A percentile compares a stretch with the other conserved stretches of the same genome.
Evolutionary conservation across 345 rosid genomes (phyloP).

Genomic region (Rubroshorea leprosula): DNA sequence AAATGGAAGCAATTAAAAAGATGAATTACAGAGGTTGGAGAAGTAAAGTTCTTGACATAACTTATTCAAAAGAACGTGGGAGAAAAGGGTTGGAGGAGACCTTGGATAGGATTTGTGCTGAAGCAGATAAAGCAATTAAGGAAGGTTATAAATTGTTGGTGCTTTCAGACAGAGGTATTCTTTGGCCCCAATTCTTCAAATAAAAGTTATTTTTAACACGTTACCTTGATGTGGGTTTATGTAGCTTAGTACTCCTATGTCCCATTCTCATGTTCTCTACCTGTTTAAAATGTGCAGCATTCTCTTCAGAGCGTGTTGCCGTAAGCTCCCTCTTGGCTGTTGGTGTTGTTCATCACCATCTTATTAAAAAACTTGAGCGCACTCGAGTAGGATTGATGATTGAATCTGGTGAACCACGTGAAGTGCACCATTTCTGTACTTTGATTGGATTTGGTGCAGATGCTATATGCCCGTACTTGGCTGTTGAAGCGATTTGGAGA

Average conservation of each 20-base stretch:
- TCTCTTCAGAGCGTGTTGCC: conserved; percentile 74
- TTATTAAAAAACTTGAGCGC: conserved; percentile 83
- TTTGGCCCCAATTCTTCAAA: background rate
- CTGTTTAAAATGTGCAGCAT: conserved; percentile 39
- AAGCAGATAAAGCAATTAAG: conserved; percentile 80
- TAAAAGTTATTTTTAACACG: background rate
- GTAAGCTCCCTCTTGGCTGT: conserved; percentile 97
- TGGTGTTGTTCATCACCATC: conserved; percentile 97
- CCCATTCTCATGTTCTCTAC: background rate
- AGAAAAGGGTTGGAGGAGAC: conserved; percentile 91
- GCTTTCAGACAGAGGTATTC: conserved; percentile 93
- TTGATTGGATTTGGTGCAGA: conserved; percentile 96
- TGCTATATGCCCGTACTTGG: conserved; percentile 94
- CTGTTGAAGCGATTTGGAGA: conserved; percentile 80
- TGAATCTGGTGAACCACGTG: conserved; percentile 98
- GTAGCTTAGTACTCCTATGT: background rate
- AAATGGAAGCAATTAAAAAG: conserved; percentile 84
- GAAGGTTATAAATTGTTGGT: conserved; percentile 81
- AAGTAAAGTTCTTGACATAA: conserved; percentile 84
- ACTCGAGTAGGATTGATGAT: conserved; percentile 85
- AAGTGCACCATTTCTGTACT: conserved; percentile 99
- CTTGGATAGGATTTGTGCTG: conserved; percentile 78
- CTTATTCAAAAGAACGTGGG: conserved; percentile 71
- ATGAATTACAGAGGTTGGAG: conserved; percentile 90
- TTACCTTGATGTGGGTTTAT: background rate